These are phyloP conservation scores for Arabis alpina DNA, from an alignment of 345 rosid genomes.

Conservation along the genomic window DNA sequence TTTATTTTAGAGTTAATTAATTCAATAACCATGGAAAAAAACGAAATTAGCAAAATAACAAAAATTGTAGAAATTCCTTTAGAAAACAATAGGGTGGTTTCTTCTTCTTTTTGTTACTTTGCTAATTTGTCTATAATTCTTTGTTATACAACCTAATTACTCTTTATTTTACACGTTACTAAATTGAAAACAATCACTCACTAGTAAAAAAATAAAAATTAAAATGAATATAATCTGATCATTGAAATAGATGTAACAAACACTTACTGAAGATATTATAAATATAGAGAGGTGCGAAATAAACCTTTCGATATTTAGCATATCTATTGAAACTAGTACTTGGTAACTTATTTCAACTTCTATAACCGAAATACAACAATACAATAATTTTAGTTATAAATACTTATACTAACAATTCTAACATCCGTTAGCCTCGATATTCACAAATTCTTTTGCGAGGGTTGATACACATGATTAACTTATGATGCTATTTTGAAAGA, in stretches of 20 bases:
- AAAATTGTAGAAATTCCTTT: too few relatives aligned
- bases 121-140: too few relatives aligned
- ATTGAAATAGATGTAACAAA: background rate
- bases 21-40: too few relatives aligned
- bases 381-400: background rate
- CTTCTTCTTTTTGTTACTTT: too few relatives aligned
- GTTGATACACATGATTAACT: constrained; percentile 43
- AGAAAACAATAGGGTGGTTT: too few relatives aligned
- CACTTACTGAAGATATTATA: background rate
- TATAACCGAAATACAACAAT: background rate
- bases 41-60: too few relatives aligned
- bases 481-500: constrained; percentile 36
- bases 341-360: background rate
- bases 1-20: too few relatives aligned
- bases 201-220: background rate
- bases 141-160: too few relatives aligned
- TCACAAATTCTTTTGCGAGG: constrained; percentile 30
- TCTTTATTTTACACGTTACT: constrained; percentile 6
- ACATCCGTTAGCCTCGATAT: constrained; percentile 28
- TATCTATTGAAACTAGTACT: background rate
- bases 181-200: background rate
- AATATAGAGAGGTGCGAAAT: background rate
- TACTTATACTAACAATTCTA: background rate
- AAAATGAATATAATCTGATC: background rate
- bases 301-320: background rate